Percentiles rank a stretch among this genome's conserved stretches.
Evolutionary conservation across 2,329 filamentous ascomycete species (phyloP).

Genomic region (Fusarium sp.): DNA sequence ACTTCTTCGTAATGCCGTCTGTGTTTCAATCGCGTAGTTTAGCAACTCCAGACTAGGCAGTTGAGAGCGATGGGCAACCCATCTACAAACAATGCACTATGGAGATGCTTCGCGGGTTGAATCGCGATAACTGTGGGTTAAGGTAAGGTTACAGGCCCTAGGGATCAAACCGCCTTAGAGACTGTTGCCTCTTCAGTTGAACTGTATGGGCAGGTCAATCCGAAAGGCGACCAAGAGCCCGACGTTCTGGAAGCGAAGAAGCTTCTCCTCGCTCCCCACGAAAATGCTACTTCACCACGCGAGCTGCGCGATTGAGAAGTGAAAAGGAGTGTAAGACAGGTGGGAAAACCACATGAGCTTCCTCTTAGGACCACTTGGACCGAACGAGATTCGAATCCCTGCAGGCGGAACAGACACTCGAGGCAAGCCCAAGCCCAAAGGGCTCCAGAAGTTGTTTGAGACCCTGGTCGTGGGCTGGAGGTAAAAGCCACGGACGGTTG

Average conservation of each 20-base stretch:
- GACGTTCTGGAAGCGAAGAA: slow-evolving; percentile 28
- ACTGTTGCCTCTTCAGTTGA: slow-evolving; percentile 12
- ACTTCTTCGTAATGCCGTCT: slow-evolving; percentile 14
- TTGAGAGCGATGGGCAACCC: slow-evolving; percentile 21
- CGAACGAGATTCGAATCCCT: slow-evolving; percentile 25
- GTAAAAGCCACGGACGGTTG: slow-evolving; percentile 2
- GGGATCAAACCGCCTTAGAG: slow-evolving; percentile 14
- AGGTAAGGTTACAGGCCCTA: background rate
- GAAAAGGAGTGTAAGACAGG: slow-evolving; percentile 6
- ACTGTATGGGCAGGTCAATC: slow-evolving; percentile 18
- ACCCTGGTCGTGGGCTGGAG: slow-evolving; percentile 20
- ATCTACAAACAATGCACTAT: background rate
- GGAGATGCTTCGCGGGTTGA: background rate
- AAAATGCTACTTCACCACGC: slow-evolving; percentile 13
- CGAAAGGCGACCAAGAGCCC: slow-evolving; percentile 23
- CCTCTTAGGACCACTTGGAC: slow-evolving; percentile 38
- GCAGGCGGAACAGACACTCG: slow-evolving; percentile 10
- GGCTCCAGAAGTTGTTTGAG: slow-evolving; percentile 3
- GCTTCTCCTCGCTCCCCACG: slow-evolving; percentile 2
- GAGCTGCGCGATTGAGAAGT: slow-evolving; percentile 17
- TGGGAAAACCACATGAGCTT: slow-evolving; percentile 29
- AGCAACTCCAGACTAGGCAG: slow-evolving; percentile 10
- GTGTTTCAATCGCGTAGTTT: slow-evolving; percentile 18
- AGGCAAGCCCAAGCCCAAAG: slow-evolving; percentile 7
- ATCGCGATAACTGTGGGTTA: slow-evolving; percentile 3